Evolutionary conservation across 257 asterid genomes (phyloP).

Genomic region (Solanum chaucha): DNA sequence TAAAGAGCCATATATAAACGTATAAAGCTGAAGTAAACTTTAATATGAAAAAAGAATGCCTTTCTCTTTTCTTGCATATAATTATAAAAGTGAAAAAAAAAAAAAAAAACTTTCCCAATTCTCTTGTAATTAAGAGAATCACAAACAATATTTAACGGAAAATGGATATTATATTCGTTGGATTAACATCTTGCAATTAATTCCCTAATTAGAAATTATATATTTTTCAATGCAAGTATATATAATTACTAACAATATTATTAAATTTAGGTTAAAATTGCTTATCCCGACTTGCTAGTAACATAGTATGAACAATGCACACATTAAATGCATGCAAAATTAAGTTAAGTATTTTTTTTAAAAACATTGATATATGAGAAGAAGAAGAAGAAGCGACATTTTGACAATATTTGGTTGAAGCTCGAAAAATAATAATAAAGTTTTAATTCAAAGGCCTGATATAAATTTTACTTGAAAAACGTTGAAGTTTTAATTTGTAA

Average conservation of each 20-base stretch:
- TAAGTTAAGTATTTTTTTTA: neutral
- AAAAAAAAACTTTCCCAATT: neutral
- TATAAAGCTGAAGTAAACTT: slow-evolving; percentile 55
- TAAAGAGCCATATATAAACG: slow-evolving; percentile 12
- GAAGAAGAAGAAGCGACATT: neutral
- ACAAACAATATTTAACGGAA: neutral
- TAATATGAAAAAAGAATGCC: slow-evolving; percentile 28
- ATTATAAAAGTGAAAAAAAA: slow-evolving; percentile 2
- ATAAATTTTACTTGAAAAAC: neutral
- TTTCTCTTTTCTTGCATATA: slow-evolving; percentile 8
- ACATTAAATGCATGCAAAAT: slow-evolving; percentile 5
- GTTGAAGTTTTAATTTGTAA: neutral
- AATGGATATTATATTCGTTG: neutral
- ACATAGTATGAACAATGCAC: neutral
- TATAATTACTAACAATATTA: neutral
- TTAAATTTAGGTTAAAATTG: neutral
- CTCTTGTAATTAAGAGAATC: neutral
- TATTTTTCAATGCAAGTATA: neutral
- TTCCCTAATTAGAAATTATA: neutral
- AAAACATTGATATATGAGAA: neutral
- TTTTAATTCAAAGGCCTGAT: neutral
- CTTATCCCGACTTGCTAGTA: neutral
- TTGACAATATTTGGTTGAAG: neutral
- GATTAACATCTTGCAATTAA: neutral
- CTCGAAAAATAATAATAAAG: neutral